Base-by-base conservation (phyloP, 1,139 yeast species). In the Suhomyces bolitotheri region DNA sequence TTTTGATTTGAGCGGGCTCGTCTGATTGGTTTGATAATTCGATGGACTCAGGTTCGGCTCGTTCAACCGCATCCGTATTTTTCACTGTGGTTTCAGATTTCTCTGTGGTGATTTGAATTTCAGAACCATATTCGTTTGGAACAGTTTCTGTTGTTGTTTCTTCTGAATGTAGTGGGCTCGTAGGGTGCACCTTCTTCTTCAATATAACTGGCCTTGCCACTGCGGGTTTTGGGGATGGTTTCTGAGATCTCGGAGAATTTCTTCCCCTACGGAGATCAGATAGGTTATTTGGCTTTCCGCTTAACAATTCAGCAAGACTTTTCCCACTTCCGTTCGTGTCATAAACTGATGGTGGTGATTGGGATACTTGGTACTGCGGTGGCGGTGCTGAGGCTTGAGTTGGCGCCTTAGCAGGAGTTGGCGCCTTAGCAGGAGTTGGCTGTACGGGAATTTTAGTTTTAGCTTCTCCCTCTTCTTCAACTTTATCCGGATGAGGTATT, bases 251-350 rank as follows among this genome's bases (percentile, higher is more conserved):
- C 7, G 56, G 52, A 9, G 53, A 41, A 24, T 42, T 50, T 27
- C 53, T 50, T 30, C 51, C 32, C 9, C 34, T 33, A 12, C 14
- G 28, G 21, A 19, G 5, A 22, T 33, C 23, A 2, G 31, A 12
- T 3, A 25, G 27, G 16, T 38, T 44, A 16, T 36, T 44, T 4
- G 46, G 46, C 21, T 47, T 43, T 15, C 46, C 38, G 25, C 72
- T 63, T 33, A 70, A 58, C 14, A 68, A 44, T 33, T 67, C 67
- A 0, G 75, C 76, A 36, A 67, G 57, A 40, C 73, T 68, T 40
- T 57, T 51, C 2, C 60, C 58, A 6, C 52, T 46, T 15, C 57
- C 62, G 17, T 31, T 28, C n/a, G 14, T 11, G 11, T 43, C 46
- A 33, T 47, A 47, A 10, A 40, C 44, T 10, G 50, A 41, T 0